Percentiles rank a stretch among this genome's conserved stretches.
These are phyloP conservation scores for Citrus mangshanensis DNA, from an alignment of 345 rosid genomes.

Conservation along the genomic window DNA sequence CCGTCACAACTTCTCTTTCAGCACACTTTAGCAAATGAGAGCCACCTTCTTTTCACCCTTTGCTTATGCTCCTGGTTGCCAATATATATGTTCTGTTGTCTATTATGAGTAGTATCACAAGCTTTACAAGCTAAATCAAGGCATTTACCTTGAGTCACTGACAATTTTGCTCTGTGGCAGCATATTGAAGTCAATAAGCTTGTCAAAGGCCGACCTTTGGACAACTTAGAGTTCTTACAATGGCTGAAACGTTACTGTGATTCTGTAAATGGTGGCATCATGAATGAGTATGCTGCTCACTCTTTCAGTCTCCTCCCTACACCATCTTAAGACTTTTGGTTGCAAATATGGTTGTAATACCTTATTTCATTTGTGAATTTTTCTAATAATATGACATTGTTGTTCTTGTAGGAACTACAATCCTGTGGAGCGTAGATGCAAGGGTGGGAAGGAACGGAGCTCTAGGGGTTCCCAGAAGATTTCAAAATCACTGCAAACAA, in stretches of 20 bases:
- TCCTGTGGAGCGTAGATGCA: conserved; percentile 82
- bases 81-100: not conserved
- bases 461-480: conserved; percentile 50
- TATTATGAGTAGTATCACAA: not conserved
- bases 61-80: not conserved
- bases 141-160: not conserved
- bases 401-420: conserved; percentile 66
- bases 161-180: conserved; percentile 34
- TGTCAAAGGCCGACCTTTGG: conserved; percentile 88
- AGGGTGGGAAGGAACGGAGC: conserved; percentile 64
- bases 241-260: conserved; percentile 97
- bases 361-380: not conserved
- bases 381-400: not conserved
- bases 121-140: not conserved
- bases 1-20: not conserved
- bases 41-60: not conserved
- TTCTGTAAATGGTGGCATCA: conserved; percentile 91
- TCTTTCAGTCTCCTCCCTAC: not conserved
- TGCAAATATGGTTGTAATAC: not conserved
- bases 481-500: conserved; percentile 76
- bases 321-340: not conserved
- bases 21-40: not conserved
- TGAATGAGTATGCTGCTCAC: conserved; percentile 67
- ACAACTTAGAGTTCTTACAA: conserved; percentile 96
- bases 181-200: conserved; percentile 91